Conservation (phyloP, 257 asterid genomes). For the Jacaranda mimosifolia region DNA sequence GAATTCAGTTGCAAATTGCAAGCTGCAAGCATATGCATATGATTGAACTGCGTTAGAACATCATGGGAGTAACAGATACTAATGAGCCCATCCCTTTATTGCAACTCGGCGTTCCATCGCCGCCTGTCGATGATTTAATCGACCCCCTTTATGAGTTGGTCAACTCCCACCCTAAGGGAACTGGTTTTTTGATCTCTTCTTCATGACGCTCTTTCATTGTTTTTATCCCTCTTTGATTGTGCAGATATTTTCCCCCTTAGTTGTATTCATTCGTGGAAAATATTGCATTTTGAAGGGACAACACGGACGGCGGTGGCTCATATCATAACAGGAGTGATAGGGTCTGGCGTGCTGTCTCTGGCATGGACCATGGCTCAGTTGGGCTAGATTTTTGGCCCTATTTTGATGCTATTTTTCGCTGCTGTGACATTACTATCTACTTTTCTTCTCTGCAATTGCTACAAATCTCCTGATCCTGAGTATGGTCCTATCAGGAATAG, state of each 20-base stretch:
- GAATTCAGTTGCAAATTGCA: background rate
- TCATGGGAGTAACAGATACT: slow-evolving; percentile 30
- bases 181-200: slow-evolving; percentile 39
- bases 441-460: slow-evolving; percentile 62
- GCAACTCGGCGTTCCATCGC: slow-evolving; percentile 36
- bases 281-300: slow-evolving; percentile 54
- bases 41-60: background rate
- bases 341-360: slow-evolving; percentile 84
- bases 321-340: slow-evolving; percentile 83
- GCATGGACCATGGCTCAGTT: slow-evolving; percentile 82
- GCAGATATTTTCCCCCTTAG: background rate
- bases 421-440: slow-evolving; percentile 55
- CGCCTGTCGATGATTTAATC: slow-evolving; percentile 4
- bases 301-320: slow-evolving; percentile 86
- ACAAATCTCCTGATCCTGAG: slow-evolving; percentile 67
- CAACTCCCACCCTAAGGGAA: slow-evolving; percentile 45
- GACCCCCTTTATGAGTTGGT: slow-evolving; percentile 33
- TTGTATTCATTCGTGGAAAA: background rate
- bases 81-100: slow-evolving; percentile 53
- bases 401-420: slow-evolving; percentile 68
- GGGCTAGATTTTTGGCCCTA: slow-evolving; percentile 86
- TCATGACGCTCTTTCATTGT: background rate
- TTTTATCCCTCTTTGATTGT: too few relatives aligned
- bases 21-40: slow-evolving; percentile 6
- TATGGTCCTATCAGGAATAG: slow-evolving; percentile 56